phyloP scores from a whole-genome alignment of 106 monocot genomes.

The Xerophyta viscosa region DNA sequence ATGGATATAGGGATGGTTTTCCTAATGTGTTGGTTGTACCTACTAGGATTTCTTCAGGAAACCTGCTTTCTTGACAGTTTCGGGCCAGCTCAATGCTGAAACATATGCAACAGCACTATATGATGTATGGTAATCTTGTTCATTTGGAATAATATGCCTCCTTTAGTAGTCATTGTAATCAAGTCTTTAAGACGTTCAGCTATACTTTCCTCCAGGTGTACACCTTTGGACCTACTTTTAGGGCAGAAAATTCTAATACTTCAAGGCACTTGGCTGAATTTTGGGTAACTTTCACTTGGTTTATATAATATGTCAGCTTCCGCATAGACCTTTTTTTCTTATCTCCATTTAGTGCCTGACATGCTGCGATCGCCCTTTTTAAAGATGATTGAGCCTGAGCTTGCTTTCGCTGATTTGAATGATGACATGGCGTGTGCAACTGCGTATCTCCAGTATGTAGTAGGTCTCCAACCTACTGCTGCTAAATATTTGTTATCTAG shows the following conservation, averaged over 20 bases:
- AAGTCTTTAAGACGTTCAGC: not conserved
- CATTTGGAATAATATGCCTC: not conserved
- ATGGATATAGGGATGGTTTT: no score
- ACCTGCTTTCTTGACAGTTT: slow-evolving; percentile 98
- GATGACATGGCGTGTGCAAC: slow-evolving; percentile 99
- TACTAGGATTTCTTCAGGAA: slow-evolving; percentile 91
- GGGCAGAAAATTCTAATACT: slow-evolving; percentile 97
- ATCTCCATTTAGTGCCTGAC: no score
- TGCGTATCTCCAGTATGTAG: slow-evolving; percentile 99
- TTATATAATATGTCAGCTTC: not conserved
- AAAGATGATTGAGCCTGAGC: slow-evolving; percentile 99
- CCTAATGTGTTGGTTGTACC: not conserved
- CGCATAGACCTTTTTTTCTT: not conserved
- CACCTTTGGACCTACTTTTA: slow-evolving; percentile 97
- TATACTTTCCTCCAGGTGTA: slow-evolving; percentile 53
- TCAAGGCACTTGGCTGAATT: slow-evolving; percentile 98
- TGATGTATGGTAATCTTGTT: slow-evolving; percentile 58
- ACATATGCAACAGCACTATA: slow-evolving; percentile 89
- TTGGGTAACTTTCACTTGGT: slow-evolving; percentile 53
- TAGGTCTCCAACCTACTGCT: slow-evolving; percentile 58
- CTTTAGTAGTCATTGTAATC: not conserved
- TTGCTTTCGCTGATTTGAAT: slow-evolving; percentile 95
- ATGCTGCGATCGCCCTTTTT: no score
- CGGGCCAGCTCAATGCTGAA: slow-evolving; percentile 96
- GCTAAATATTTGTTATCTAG: not conserved